phyloP scores from a whole-genome alignment of 306 rosid species.

The Gynostemma pentaphyllum region DNA sequence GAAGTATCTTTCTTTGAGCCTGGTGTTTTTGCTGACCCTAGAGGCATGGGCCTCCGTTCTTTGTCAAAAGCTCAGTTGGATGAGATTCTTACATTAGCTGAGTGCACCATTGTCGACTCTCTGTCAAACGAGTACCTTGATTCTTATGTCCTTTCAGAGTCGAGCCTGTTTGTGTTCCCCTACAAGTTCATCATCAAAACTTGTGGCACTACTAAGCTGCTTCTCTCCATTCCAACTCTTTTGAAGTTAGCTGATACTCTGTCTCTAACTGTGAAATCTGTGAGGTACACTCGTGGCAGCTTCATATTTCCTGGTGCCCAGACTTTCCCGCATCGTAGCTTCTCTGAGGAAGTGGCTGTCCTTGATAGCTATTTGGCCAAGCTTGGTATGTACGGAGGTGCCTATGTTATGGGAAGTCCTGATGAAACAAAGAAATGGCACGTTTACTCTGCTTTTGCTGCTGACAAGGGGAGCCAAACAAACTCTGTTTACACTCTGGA shows the following conservation, averaged over 20 bases:
- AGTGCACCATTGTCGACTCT: constrained; percentile 84
- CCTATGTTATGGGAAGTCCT: constrained; percentile 55
- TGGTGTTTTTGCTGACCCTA: constrained; percentile 53
- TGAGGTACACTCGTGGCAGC: constrained; percentile 79
- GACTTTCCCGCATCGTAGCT: constrained; percentile 70
- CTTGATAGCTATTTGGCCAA: constrained; percentile 58
- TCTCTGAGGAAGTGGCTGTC: constrained; percentile 61
- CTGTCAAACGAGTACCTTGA: constrained; percentile 64
- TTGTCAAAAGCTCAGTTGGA: constrained; percentile 55
- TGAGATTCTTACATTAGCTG: constrained; percentile 72
- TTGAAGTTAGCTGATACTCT: constrained; percentile 53
- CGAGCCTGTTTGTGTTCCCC: constrained; percentile 79
- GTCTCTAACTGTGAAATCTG: constrained; percentile 61
- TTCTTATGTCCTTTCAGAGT: constrained; percentile 91
- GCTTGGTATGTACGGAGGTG: constrained; percentile 60
- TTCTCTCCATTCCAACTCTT: constrained; percentile 64
- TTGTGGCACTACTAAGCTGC: constrained; percentile 88
- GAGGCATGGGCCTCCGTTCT: constrained; percentile 64
- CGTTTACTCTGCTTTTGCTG: constrained; percentile 69
- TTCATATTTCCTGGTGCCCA: constrained; percentile 84
- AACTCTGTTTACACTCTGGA: constrained; percentile 55
- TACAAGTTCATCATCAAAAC: constrained; percentile 80
- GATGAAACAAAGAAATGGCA: constrained; percentile 66
- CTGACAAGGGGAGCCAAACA: constrained; percentile 19
- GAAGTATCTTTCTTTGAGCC: constrained; percentile 67